A percentile compares a stretch with the other conserved stretches of the same genome.
These are phyloP conservation scores for Epichloe aotearoae DNA, from an alignment of 2,329 filamentous ascomycete genomes.

Conservation along the genomic window DNA sequence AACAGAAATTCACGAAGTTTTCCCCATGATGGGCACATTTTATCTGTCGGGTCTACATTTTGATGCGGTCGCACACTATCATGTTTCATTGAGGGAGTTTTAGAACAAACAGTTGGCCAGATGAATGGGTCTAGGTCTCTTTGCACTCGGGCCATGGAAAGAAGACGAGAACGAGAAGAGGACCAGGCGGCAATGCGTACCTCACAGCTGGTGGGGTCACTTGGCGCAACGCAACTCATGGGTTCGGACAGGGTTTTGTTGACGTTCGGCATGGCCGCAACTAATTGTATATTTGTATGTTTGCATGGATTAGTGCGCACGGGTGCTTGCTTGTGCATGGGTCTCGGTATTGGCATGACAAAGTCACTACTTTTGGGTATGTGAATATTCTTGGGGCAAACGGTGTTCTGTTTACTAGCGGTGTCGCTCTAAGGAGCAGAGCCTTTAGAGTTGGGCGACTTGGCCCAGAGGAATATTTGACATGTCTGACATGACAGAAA, in stretches of 20 bases:
- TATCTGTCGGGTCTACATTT: neutral
- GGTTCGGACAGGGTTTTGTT: neutral
- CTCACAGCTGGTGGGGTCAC: neutral
- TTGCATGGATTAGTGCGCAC: neutral
- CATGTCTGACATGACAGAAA: neutral
- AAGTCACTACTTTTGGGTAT: neutral
- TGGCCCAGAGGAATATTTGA: neutral
- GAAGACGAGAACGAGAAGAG: neutral
- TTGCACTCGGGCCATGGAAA: neutral
- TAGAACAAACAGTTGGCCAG: neutral
- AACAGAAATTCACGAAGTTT: neutral
- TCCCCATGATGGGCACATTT: neutral
- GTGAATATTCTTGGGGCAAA: neutral
- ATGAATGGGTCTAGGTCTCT: neutral
- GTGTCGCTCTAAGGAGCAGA: neutral
- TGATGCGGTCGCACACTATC: neutral
- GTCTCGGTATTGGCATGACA: neutral
- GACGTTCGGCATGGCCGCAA: no score
- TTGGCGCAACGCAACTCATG: neutral
- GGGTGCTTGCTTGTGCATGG: neutral
- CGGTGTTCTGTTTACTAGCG: neutral
- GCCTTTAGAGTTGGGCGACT: neutral
- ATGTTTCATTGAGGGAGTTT: neutral
- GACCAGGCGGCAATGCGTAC: constrained; percentile 2
- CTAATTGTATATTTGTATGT: neutral